Percentiles rank a stretch among this genome's conserved stretches.
phyloP scores from a whole-genome alignment of 176 grass and related monocot species.

The Phoenix dactylifera region DNA sequence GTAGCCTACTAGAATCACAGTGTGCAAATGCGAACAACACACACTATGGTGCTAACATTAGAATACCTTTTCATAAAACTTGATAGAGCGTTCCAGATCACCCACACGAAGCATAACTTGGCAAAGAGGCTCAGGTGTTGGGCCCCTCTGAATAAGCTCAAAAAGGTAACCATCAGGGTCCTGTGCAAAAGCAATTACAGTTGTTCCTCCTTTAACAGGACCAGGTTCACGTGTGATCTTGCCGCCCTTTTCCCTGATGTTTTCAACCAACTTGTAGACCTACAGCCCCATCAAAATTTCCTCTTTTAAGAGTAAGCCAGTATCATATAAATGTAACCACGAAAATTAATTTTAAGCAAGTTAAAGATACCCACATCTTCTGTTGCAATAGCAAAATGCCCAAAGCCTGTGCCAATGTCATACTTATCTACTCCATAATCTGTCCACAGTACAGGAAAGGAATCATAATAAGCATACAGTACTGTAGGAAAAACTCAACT shows the following conservation, averaged over 20 bases:
- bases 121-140: conserved; percentile 82
- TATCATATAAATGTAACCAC: not conserved
- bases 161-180: conserved; percentile 90
- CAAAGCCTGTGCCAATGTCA: conserved; percentile 88
- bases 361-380: conserved; percentile 53
- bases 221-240: conserved; percentile 93
- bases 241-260: conserved; percentile 42
- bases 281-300: conserved; percentile 6
- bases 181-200: conserved; percentile 82
- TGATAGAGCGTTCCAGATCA: conserved; percentile 80
- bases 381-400: conserved; percentile 91
- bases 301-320: not conserved
- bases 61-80: conserved; percentile 86
- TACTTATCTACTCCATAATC: conserved; percentile 95
- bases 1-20: too few species aligned
- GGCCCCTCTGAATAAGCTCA: conserved; percentile 88
- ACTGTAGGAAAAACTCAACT: too few species aligned
- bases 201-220: conserved; percentile 91
- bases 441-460: conserved; percentile 21
- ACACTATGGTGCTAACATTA: too few species aligned
- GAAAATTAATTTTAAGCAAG: conserved; percentile 2
- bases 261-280: conserved; percentile 76
- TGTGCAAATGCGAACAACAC: too few species aligned
- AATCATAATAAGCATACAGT: conserved; percentile 2
- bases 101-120: conserved; percentile 98